These are phyloP conservation scores for Pseudonitzschia delicatissima DNA, from an alignment of 108 stramenopile genomes.

Conservation along the genomic window DNA sequence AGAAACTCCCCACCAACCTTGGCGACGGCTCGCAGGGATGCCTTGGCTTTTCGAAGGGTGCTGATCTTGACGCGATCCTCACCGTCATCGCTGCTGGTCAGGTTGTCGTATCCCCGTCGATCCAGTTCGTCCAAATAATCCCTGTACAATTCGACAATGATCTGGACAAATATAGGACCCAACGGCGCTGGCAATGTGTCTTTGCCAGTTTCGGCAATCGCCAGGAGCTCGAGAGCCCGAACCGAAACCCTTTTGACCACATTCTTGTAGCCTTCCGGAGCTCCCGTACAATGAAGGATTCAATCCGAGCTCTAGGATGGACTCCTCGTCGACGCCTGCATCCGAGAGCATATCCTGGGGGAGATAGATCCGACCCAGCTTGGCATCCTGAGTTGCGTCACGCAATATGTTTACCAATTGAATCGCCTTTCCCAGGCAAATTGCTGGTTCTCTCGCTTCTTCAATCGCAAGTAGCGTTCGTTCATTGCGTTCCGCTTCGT, in stretches of 20 bases:
- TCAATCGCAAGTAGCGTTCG: background rate
- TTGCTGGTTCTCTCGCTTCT: conserved; percentile 20
- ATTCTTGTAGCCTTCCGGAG: conserved; percentile 15
- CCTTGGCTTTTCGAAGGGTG: background rate
- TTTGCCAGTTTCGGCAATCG: conserved; percentile 19
- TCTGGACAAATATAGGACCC: conserved; percentile 23
- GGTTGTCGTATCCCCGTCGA: background rate
- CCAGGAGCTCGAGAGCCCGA: conserved; percentile 9
- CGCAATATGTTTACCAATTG: conserved; percentile 30
- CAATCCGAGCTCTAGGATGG: background rate
- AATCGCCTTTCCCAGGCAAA: conserved; percentile 27
- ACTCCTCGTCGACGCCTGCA: background rate
- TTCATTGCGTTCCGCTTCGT: background rate
- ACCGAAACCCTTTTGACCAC: conserved; percentile 20
- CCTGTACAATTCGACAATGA: conserved; percentile 33
- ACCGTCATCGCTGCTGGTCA: background rate
- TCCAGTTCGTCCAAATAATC: conserved; percentile 26
- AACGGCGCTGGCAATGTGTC: conserved; percentile 16
- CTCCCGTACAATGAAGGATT: background rate
- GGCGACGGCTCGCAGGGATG: background rate
- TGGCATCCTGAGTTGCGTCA: conserved; percentile 26
- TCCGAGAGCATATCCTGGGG: conserved; percentile 20
- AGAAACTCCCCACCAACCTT: too few relatives aligned
- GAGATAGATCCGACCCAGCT: conserved; percentile 23
- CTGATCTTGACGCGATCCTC: conserved; percentile 7